Evolutionary conservation across 2,329 filamentous ascomycete genomes (phyloP), one percentile per base, ranked within the genome.

Genomic region (Hymenoscyphus albidus): DNA sequence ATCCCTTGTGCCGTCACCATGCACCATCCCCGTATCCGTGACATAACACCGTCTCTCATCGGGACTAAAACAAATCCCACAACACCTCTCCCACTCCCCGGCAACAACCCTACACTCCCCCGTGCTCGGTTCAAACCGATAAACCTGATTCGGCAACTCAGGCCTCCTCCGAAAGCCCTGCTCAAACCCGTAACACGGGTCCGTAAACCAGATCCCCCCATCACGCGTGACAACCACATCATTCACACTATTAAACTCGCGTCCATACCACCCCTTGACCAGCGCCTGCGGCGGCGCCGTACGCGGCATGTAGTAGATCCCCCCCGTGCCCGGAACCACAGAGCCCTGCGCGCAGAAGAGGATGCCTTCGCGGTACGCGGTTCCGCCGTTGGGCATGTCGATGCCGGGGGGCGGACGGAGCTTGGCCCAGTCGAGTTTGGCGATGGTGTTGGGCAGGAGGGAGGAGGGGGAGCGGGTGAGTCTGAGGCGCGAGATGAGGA

Each of bases 171-270:
- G 77, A 55, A 83, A 80, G 16, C 79, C 78, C 64, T 77, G 74
- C 65, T 81, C 78, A 61, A 78, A 77, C 3, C 80, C 81, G 61
- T 78, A 76, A 32, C 73, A 73, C 0, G 80, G 77, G 69, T 84
- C 82, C 0, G 81, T 82, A 68, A 83, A 83, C 81, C 81, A 84
- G 12, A 83, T 69, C 0, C 73, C 71, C 0, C 78, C 78, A 65
- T 81, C 78, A 1, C 38, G 48, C 14, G 70, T 71, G 1, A 77
- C 71, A 1, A 76, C 74, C 3, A 81, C 79, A 65, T 78, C 77
- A 66, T 80, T 79, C 31, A 79, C 75, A 38, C 78, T 81, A 73
- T 82, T 83, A 71, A 83, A 82, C 6, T 79, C 77, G 35, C 76
- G 74, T 10, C 78, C 78, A 60, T 79, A 77, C 72, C 78, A 83